These are phyloP conservation scores for Emiliania huxleyi DNA, from an alignment of 78 protist species.

Conservation along the genomic window DNA sequence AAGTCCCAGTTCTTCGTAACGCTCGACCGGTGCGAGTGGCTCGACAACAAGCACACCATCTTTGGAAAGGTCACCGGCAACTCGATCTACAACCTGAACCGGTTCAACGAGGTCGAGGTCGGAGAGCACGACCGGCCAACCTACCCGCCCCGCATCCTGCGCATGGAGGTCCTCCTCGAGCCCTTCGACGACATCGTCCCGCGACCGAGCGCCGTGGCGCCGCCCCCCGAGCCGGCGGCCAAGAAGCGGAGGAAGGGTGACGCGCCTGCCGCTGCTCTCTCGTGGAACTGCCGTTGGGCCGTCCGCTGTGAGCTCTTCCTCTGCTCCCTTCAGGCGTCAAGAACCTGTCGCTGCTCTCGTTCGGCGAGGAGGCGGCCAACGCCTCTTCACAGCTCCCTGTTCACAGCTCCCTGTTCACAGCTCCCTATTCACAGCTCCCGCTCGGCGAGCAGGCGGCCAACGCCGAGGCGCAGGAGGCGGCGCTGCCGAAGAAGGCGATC, in stretches of 20 bases:
- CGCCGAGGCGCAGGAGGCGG: too few relatives aligned
- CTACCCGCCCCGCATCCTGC: conserved; percentile 66
- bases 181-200: conserved; percentile 89
- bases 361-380: conserved; percentile 58
- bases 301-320: too few relatives aligned
- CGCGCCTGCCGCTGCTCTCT: too few relatives aligned
- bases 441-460: too few relatives aligned
- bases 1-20: conserved; percentile 88
- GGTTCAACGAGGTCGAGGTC: conserved; percentile 67
- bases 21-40: conserved; percentile 46
- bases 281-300: too few relatives aligned
- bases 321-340: too few relatives aligned
- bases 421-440: too few relatives aligned
- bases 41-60: conserved; percentile 71
- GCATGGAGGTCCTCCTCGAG: conserved; percentile 71
- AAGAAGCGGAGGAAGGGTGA: background rate
- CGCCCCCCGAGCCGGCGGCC: background rate
- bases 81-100: conserved; percentile 73
- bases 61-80: conserved; percentile 74
- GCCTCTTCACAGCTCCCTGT: too few relatives aligned
- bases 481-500: background rate
- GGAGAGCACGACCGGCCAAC: conserved; percentile 81
- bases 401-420: too few relatives aligned
- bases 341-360: conserved; percentile 47
- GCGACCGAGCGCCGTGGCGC: conserved; percentile 8